A percentile compares a stretch with the other conserved stretches of the same genome.
Evolutionary conservation across 2,329 filamentous ascomycete genomes (phyloP).

Genomic region (Mollisiaceae sp.): DNA sequence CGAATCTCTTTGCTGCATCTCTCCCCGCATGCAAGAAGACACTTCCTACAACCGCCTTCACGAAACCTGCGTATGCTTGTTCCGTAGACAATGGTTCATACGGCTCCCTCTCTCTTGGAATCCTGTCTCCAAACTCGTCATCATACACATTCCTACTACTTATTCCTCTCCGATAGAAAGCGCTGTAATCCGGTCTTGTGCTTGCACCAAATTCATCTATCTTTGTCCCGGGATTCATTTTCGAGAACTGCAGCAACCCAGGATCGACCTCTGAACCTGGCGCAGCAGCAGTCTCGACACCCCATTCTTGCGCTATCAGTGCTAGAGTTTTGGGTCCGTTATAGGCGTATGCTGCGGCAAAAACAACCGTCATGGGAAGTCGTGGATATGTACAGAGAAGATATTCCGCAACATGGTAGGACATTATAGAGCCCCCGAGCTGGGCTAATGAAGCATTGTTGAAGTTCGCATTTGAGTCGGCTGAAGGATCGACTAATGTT

Average conservation of each 20-base stretch:
- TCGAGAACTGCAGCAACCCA: slow-evolving; percentile 81
- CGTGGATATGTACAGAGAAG: slow-evolving; percentile 89
- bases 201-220: slow-evolving; percentile 56
- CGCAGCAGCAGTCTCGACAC: slow-evolving; percentile 83
- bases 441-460: slow-evolving; percentile 88
- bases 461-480: slow-evolving; percentile 78
- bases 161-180: slow-evolving; percentile 68
- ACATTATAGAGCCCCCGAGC: slow-evolving; percentile 81
- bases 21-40: slow-evolving; percentile 86
- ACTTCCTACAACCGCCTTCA: slow-evolving; percentile 82
- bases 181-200: slow-evolving; percentile 55
- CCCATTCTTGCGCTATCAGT: slow-evolving; percentile 83
- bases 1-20: slow-evolving; percentile 79
- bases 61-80: slow-evolving; percentile 73
- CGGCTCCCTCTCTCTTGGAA: slow-evolving; percentile 38
- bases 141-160: slow-evolving; percentile 81
- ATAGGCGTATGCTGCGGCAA: slow-evolving; percentile 84
- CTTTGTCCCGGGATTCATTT: slow-evolving; percentile 50
- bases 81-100: slow-evolving; percentile 38
- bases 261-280: slow-evolving; percentile 93
- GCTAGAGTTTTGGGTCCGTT: slow-evolving; percentile 76
- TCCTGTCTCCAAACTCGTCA: slow-evolving; percentile 81
- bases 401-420: slow-evolving; percentile 88
- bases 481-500: slow-evolving; percentile 83
- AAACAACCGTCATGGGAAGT: slow-evolving; percentile 85